Evolutionary conservation across 331 rosid species (phyloP), one percentile per base, ranked within the genome.

Genomic region (Stylosanthes scabra): DNA sequence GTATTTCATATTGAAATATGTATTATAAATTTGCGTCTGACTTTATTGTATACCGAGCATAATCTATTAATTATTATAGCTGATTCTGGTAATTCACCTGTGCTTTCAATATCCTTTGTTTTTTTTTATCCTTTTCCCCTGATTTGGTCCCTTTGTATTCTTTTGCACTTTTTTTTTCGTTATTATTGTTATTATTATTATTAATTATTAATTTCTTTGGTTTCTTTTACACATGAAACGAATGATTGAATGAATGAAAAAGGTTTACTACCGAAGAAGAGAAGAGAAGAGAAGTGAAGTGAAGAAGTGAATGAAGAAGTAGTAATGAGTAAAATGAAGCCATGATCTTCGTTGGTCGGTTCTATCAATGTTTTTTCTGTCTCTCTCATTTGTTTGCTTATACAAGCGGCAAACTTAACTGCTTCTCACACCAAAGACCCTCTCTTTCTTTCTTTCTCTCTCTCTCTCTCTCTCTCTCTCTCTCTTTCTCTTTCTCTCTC

Each of bases 351-450:
- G n/a, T n/a, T 64, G 66, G 72, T 59, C 76, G 80, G 54, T 59
- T 34, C 83, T 71, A 52, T 69, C 78, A 51, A 31, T 69, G 57
- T 59, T 62, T 81, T 81, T 52, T 27, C n/a, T 74, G 59, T 81
- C 69, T 64, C 59, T 74, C 66, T 82, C 81, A 63, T 66, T 46
- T 79, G 65, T 69, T 84, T 85, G 93, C 93, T 88, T 89, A 56
- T 59, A 58, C 72, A 83, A 85, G 86, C 92, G 92, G 90, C 90
- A 88, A 89, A 82, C 86, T 84, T 73, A 74, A 86, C 87, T 63
- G 34, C 63, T 41, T 63, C 75, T 74, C 87, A 47, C 75, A 81
- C 82, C 67, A 83, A 81, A 66, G 15, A 12, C 1, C 54, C 3
- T 6, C n/a, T n/a, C n/a, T n/a, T n/a, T n/a, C n/a, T n/a, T n/a